A percentile compares a stretch with the other conserved stretches of the same genome.
Conservation (phyloP, 306 rosid species). For the Lathyrus aphaca region DNA sequence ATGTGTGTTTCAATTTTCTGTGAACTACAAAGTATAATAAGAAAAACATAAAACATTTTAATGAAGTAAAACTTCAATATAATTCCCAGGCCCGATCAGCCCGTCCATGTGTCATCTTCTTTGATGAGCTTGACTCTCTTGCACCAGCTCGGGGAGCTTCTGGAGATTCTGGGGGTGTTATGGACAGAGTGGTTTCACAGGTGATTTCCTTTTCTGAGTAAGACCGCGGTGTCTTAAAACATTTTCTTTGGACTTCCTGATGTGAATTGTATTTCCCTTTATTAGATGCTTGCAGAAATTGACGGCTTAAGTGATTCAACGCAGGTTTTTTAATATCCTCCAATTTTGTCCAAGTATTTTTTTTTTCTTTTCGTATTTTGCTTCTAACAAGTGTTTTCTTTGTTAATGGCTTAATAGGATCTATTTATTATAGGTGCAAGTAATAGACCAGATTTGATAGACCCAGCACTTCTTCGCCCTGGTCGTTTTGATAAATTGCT, state of each 20-base stretch:
- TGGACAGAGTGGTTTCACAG: slow-evolving; percentile 99
- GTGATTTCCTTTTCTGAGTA: slow-evolving; percentile 46
- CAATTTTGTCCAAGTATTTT: not conserved
- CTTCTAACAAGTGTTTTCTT: slow-evolving; percentile 38
- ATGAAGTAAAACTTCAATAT: slow-evolving; percentile 8
- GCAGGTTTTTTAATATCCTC: slow-evolving; percentile 59
- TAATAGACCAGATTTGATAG: slow-evolving; percentile 96
- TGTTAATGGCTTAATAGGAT: slow-evolving; percentile 58
- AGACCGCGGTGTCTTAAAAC: slow-evolving; percentile 1
- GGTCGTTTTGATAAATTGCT: slow-evolving; percentile 94
- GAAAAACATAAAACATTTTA: slow-evolving; percentile 33
- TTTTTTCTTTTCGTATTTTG: slow-evolving; percentile 14
- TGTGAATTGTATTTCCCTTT: slow-evolving; percentile 28
- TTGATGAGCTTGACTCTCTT: slow-evolving; percentile 95
- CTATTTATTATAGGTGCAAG: slow-evolving; percentile 96
- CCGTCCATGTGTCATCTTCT: slow-evolving; percentile 95
- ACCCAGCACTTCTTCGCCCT: slow-evolving; percentile 92
- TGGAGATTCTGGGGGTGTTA: slow-evolving; percentile 96
- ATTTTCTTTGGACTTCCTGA: slow-evolving; percentile 40
- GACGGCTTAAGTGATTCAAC: slow-evolving; percentile 90
- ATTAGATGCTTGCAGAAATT: slow-evolving; percentile 96
- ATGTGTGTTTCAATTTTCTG: not conserved
- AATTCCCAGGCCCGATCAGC: slow-evolving; percentile 84
- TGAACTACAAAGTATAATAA: not conserved
- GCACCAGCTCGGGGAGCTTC: slow-evolving; percentile 99